Percentiles rank a stretch among this genome's conserved stretches.
Evolutionary conservation across 495 filamentous ascomycete species (phyloP).

Genomic region (Talaromyces trachyspermus): DNA sequence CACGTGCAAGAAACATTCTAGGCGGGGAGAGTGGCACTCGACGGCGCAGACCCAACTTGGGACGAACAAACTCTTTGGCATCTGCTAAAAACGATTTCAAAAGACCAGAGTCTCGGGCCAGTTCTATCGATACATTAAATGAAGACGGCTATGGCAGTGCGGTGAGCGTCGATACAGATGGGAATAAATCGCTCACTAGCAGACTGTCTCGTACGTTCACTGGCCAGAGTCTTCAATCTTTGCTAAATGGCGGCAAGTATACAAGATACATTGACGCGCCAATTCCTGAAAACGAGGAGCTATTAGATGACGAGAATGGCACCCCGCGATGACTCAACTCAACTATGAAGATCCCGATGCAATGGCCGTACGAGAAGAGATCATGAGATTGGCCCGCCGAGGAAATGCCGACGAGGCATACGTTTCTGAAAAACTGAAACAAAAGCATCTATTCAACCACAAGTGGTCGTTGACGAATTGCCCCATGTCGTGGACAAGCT

Average conservation of each 20-base stretch:
- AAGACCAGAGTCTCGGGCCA: conserved; percentile 34
- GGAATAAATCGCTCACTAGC: conserved; percentile 17
- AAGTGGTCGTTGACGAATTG: conserved; percentile 5
- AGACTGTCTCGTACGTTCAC: conserved; percentile 9
- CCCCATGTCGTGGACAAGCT: not conserved
- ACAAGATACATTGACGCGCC: conserved; percentile 23
- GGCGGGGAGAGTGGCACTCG: conserved; percentile 11
- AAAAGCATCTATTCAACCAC: not conserved
- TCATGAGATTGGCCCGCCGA: conserved; percentile 37
- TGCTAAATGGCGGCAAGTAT: conserved; percentile 26
- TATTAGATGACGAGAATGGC: conserved; percentile 28
- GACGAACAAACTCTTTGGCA: conserved; percentile 38
- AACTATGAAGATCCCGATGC: conserved; percentile 48
- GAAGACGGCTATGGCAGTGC: conserved; percentile 44
- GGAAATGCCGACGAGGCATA: conserved; percentile 4
- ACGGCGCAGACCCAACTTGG: conserved; percentile 39
- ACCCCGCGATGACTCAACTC: conserved; percentile 44
- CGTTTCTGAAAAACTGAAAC: not conserved
- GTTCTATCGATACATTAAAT: conserved; percentile 49
- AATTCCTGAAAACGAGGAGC: conserved; percentile 15
- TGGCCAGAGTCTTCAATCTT: conserved; percentile 26
- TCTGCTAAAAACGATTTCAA: conserved; percentile 13
- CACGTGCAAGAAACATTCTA: conserved; percentile 18
- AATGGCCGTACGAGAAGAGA: conserved; percentile 40
- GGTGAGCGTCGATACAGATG: conserved; percentile 28